Evolutionary conservation across 2,329 filamentous ascomycete genomes (phyloP), one percentile per base, ranked within the genome.

Genomic region (Paracamarosporium sp.): DNA sequence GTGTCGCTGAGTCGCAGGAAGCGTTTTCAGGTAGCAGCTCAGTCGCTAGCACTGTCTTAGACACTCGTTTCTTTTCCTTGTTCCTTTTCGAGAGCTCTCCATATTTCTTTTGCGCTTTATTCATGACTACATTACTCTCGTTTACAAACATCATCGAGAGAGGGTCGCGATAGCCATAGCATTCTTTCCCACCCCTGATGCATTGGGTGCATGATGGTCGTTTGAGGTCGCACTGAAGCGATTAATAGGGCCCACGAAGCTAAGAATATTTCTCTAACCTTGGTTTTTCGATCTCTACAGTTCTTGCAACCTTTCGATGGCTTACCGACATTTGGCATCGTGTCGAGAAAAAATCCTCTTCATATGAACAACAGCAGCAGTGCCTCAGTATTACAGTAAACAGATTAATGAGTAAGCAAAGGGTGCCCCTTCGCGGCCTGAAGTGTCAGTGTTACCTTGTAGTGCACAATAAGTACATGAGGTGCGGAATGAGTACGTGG

Each of bases 131-230:
- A 12, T 64, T 62, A 56, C 63, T 72, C 55, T 72, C 69, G 36
- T 73, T 68, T 44, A 64, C 70, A 56, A 73, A 73, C 63, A 71
- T 69, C 65, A 74, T 67, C 7, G 66, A 60, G 47, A 71, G 46
- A 9, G 64, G 59, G 43, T 74, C 69, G 13, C 72, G 66, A 45
- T 75, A 75, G 8, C 72, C 72, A 57, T 69, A 58, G 47, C 72
- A 74, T 27, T 64, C 59, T 36, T 65, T 70, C 20, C 62, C 57
- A 11, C 62, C 61, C 27, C 70, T 65, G 13, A 71, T 59, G 44
- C 72, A 75, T 66, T 74, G 71, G 5, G 66, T 62, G 52, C 72
- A 75, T 11, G 71, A 70, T 28, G 71, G 72, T 24, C 69, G 65
- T 50, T 70, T 69, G 40, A 67, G 68, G 44, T 75, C 72, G 53